phyloP scores from a whole-genome alignment of 805 yeast species.

The Priceomyces melissophilus region DNA sequence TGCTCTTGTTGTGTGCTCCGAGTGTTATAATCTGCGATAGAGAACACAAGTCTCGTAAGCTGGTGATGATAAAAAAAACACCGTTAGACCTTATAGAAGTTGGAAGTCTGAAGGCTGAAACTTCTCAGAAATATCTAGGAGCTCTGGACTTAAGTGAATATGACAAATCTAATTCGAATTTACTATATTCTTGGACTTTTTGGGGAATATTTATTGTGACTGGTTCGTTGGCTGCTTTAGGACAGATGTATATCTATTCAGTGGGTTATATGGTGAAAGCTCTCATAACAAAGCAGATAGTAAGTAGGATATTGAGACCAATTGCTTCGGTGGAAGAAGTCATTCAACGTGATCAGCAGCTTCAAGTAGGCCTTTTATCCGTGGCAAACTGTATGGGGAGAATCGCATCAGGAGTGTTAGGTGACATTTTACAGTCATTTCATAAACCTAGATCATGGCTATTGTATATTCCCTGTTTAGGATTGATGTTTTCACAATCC shows the following conservation, averaged over 20 bases:
- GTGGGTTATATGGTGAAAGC: constrained; percentile 47
- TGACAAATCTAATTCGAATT: constrained; percentile 9
- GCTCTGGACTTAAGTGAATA: constrained; percentile 5
- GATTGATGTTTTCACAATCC: constrained; percentile 50
- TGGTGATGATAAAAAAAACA: constrained; percentile 5
- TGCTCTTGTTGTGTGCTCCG: constrained; percentile 46
- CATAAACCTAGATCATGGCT: constrained; percentile 51
- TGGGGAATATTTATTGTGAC: constrained; percentile 38
- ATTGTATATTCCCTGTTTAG: constrained; percentile 48
- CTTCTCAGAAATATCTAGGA: not conserved
- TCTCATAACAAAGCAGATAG: constrained; percentile 16
- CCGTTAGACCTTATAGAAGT: constrained; percentile 8
- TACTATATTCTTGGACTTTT: constrained; percentile 23
- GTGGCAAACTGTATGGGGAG: constrained; percentile 66
- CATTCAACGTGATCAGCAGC: constrained; percentile 57
- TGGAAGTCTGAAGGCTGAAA: constrained; percentile 5
- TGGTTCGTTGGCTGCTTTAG: constrained; percentile 40
- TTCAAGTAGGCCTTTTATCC: constrained; percentile 72
- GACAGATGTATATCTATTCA: constrained; percentile 47
- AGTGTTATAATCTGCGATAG: constrained; percentile 40
- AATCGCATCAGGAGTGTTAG: constrained; percentile 56
- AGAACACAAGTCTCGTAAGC: constrained; percentile 18
- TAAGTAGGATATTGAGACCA: constrained; percentile 4
- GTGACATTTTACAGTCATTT: constrained; percentile 54
- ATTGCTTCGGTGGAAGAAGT: constrained; percentile 21